phyloP scores from a whole-genome alignment of 306 rosid species.

The Parietaria judaica region DNA sequence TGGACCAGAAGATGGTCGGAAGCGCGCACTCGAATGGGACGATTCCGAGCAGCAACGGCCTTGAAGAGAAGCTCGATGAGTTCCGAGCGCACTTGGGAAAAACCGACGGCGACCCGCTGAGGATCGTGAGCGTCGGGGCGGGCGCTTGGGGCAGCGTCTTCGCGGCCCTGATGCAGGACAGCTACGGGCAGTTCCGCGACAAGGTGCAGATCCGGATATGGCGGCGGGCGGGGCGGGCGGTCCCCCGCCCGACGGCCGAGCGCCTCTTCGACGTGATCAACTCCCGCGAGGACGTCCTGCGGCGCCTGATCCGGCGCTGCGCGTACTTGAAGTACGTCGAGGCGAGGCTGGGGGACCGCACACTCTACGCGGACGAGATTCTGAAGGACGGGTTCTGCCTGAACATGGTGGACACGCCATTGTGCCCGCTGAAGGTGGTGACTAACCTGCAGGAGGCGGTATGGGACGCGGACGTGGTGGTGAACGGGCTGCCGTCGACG shows the following conservation, averaged over 20 bases:
- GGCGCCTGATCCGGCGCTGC: conserved; percentile 80
- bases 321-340: conserved; percentile 87
- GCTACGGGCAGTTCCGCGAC: conserved; percentile 71
- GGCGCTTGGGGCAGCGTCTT: conserved; percentile 99
- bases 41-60: conserved; percentile 36
- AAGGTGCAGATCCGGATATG: conserved; percentile 77
- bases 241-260: conserved; percentile 68
- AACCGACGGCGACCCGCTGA: conserved; percentile 57
- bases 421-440: conserved; percentile 85
- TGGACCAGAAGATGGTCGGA: conserved; percentile 36
- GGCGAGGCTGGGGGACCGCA: conserved; percentile 88
- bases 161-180: conserved; percentile 69
- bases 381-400: conserved; percentile 84
- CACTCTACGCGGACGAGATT: conserved; percentile 79
- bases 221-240: conserved; percentile 69
- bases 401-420: conserved; percentile 91
- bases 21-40: conserved; percentile 55
- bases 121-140: conserved; percentile 83
- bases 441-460: conserved; percentile 95
- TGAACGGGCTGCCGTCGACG: conserved; percentile 94
- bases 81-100: conserved; percentile 41
- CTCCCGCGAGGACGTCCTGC: conserved; percentile 73
- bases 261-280: conserved; percentile 82
- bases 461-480: conserved; percentile 96
- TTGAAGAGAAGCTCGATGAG: conserved; percentile 74